Evolutionary conservation across 2,329 filamentous ascomycete genomes (phyloP).

Genomic region (Shiraia bambusicola): DNA sequence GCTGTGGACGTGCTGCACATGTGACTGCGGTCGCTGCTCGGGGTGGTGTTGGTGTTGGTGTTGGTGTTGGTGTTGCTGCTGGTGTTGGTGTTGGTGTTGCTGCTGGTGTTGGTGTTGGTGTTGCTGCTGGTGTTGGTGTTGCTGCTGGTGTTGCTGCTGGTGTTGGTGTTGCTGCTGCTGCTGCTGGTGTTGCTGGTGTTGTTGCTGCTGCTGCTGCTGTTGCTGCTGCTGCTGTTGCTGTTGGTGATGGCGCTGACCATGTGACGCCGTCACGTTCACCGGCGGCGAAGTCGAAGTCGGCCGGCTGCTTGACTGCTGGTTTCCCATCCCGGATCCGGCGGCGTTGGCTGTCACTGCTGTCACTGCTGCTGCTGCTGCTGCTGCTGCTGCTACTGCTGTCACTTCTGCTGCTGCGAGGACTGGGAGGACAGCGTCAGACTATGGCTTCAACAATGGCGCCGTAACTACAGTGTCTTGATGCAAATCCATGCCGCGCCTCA

Average conservation of each 20-base stretch:
- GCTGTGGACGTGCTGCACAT: constrained; percentile 16
- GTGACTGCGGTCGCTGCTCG: constrained; percentile 11
- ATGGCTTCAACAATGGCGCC: constrained; percentile 14
- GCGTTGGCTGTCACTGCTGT: neutral
- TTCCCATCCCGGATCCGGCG: constrained; percentile 30
- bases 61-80: constrained; percentile 47
- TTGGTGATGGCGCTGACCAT: no score
- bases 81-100: constrained; percentile 46
- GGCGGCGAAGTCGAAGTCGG: constrained; percentile 29
- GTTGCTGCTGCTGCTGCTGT: no score
- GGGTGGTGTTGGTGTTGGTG: constrained; percentile 4
- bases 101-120: constrained; percentile 42
- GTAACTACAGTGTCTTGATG: constrained; percentile 8
- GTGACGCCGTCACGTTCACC: constrained; percentile 17
- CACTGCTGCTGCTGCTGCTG: neutral
- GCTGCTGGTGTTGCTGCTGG: constrained; percentile 40
- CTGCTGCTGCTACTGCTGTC: constrained; percentile 1
- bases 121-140: constrained; percentile 43
- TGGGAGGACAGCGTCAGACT: neutral
- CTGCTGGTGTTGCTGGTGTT: no score
- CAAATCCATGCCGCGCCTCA: constrained; percentile 20
- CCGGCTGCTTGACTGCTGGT: constrained; percentile 30
- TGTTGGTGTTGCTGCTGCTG: no score
- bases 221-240: no score
- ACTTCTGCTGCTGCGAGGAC: constrained; percentile 2